Evolutionary conservation across 768 basidiomycete genomes (phyloP), one percentile per base, ranked within the genome.

Genomic region (Leccinum rimulosum): DNA sequence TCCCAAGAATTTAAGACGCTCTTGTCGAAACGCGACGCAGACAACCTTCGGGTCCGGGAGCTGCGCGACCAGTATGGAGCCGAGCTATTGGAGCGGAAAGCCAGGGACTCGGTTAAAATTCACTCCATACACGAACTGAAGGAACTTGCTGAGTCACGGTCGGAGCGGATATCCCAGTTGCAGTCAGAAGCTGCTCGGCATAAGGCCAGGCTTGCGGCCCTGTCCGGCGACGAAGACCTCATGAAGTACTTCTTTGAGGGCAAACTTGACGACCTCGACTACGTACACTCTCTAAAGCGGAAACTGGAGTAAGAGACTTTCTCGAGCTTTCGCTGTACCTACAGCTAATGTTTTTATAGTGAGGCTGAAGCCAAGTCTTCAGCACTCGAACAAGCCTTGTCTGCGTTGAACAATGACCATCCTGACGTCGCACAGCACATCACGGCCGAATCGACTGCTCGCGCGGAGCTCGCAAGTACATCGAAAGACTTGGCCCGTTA

Each of bases 141-240:
- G 68, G 74, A 75, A 3, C 73, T 95, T 30, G 82, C 83, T 6
- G 84, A 87, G 54, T 82, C 85, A 8, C 84, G 87, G 64, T 76
- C 78, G 85, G 90, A 89, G 60, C 88, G 94, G 40, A 86, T 98
- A 48, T 69, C 70, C 12, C 82, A 84, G 30, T 70, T 96, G 27
- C 77, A 84, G 61, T 88, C 88, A 2, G 93, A 98, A 70, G 75
- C 89, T 11, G 79, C 76, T 45, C 81, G 94, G 25, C 78, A 89
- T 62, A 91, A 89, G 71, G 80, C 88, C 15, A 82, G 83, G 31
- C 76, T 95, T n/a, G 93, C 91, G 19, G 91, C 92, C 0, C 75
- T 85, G 28, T 78, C 82, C 2, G 85, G 87, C 6, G 81, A 89
- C 25, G 84, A 85, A 60, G 88, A 93, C 52, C 77, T 93, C 35